A percentile compares a stretch with the other conserved stretches of the same genome.
These are phyloP conservation scores for Ceratocystis lukuohia DNA, from an alignment of 2,329 filamentous ascomycete genomes.

Conservation along the genomic window DNA sequence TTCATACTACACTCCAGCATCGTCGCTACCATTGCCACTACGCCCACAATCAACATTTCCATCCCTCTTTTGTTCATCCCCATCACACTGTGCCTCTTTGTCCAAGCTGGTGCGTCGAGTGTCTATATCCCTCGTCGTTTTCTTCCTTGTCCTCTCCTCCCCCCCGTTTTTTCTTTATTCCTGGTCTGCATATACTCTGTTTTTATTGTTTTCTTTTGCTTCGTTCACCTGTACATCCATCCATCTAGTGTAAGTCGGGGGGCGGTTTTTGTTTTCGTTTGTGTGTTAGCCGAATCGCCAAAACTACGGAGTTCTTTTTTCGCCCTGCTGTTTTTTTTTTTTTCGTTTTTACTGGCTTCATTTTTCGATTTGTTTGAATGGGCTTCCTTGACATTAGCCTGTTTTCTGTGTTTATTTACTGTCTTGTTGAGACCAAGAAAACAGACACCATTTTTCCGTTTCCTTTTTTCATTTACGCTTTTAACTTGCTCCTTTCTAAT, in stretches of 20 bases:
- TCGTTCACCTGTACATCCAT: slow-evolving; percentile 5
- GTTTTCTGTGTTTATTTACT: not conserved
- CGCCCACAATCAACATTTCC: no score
- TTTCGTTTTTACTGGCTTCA: not conserved
- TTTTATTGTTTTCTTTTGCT: slow-evolving; percentile 6
- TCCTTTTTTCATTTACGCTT: not conserved
- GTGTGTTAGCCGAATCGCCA: not conserved
- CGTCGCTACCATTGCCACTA: not conserved
- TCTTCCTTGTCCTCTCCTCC: not conserved
- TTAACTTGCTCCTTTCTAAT: not conserved
- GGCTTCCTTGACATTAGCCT: not conserved
- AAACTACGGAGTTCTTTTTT: slow-evolving; percentile 8
- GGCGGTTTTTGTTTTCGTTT: not conserved
- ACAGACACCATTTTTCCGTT: not conserved
- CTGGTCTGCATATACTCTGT: slow-evolving; percentile 1
- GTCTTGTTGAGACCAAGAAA: not conserved
- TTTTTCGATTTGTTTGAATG: no score
- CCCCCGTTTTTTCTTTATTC: not conserved
- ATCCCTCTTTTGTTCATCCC: not conserved
- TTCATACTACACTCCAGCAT: not conserved
- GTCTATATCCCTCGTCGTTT: not conserved
- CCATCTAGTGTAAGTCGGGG: not conserved
- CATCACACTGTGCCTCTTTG: not conserved
- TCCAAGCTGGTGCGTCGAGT: not conserved
- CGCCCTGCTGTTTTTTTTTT: not conserved